Percentiles rank a stretch among this genome's conserved stretches.
These are phyloP conservation scores for Aspergillus heteromorphus DNA, from an alignment of 495 filamentous ascomycete genomes.

Conservation along the genomic window DNA sequence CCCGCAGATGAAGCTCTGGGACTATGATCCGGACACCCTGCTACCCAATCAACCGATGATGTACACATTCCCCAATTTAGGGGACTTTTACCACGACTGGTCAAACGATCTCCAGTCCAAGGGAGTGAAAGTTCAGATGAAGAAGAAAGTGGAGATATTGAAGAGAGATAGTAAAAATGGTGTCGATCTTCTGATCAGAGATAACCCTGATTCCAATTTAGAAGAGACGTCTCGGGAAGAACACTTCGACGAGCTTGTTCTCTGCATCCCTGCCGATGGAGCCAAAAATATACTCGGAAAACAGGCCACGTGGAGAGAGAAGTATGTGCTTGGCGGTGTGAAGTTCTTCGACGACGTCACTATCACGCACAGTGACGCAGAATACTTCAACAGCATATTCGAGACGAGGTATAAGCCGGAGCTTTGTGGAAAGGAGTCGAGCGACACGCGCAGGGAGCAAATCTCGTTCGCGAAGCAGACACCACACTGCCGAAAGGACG, in stretches of 20 bases:
- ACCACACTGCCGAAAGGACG: slow-evolving; percentile 26
- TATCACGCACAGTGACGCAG: slow-evolving; percentile 70
- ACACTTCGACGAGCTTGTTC: slow-evolving; percentile 66
- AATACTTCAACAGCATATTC: slow-evolving; percentile 72
- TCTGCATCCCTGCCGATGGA: slow-evolving; percentile 67
- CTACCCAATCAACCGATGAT: slow-evolving; percentile 70
- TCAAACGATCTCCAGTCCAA: slow-evolving; percentile 50
- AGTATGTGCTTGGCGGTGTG: slow-evolving; percentile 64
- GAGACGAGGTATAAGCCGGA: slow-evolving; percentile 59
- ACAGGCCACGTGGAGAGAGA: slow-evolving; percentile 59
- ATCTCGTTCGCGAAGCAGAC: slow-evolving; percentile 48
- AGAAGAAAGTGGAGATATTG: slow-evolving; percentile 56
- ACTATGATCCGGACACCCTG: slow-evolving; percentile 63
- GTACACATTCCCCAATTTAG: slow-evolving; percentile 75
- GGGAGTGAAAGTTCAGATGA: slow-evolving; percentile 60
- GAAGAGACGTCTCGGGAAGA: slow-evolving; percentile 20
- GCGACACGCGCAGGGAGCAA: slow-evolving; percentile 41
- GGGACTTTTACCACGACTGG: slow-evolving; percentile 69
- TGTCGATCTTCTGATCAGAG: slow-evolving; percentile 34
- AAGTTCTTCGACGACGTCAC: slow-evolving; percentile 80
- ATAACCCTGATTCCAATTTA: neutral
- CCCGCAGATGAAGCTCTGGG: slow-evolving; percentile 71
- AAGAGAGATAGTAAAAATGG: slow-evolving; percentile 49
- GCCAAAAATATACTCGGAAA: slow-evolving; percentile 59
- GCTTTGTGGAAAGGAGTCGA: slow-evolving; percentile 45